Evolutionary conservation across 306 rosid genomes (phyloP).

Genomic region (Citrullus mucosospermus): DNA sequence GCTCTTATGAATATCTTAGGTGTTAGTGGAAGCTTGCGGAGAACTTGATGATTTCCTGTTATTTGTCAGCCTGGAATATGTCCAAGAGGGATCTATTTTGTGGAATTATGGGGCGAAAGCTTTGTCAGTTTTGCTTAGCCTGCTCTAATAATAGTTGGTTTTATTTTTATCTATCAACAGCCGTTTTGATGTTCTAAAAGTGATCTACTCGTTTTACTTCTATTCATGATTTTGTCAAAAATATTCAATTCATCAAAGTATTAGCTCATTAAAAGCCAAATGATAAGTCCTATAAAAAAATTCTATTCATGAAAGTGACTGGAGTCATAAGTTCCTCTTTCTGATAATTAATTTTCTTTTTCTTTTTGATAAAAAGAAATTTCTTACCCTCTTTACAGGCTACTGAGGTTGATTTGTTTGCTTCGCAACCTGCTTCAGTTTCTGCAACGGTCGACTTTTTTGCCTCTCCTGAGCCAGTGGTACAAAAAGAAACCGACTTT

Average conservation of each 20-base stretch:
- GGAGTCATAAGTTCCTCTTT: not conserved
- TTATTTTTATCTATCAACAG: not conserved
- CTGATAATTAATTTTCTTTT: not conserved
- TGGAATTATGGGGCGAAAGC: too few relatives aligned
- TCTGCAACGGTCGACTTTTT: constrained; percentile 63
- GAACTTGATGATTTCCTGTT: too few relatives aligned
- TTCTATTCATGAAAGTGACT: not conserved
- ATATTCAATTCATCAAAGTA: not conserved
- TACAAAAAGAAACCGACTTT: constrained; percentile 43
- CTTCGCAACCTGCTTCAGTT: constrained; percentile 51
- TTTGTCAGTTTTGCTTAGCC: not conserved
- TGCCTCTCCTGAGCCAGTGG: constrained; percentile 46
- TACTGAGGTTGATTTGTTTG: constrained; percentile 61
- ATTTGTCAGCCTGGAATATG: too few relatives aligned
- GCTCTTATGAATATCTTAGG: too few relatives aligned
- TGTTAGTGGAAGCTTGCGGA: too few relatives aligned
- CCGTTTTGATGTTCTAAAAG: not conserved
- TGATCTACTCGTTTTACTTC: not conserved
- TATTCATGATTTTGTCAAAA: not conserved
- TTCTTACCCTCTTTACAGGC: constrained; percentile 28
- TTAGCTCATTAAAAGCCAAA: too few relatives aligned
- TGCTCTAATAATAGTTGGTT: not conserved
- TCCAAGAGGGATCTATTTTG: too few relatives aligned
- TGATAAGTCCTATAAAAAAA: not conserved
- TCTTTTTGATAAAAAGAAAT: not conserved